Conservation (phyloP, 345 rosid genomes). For the Citrus glauca region DNA sequence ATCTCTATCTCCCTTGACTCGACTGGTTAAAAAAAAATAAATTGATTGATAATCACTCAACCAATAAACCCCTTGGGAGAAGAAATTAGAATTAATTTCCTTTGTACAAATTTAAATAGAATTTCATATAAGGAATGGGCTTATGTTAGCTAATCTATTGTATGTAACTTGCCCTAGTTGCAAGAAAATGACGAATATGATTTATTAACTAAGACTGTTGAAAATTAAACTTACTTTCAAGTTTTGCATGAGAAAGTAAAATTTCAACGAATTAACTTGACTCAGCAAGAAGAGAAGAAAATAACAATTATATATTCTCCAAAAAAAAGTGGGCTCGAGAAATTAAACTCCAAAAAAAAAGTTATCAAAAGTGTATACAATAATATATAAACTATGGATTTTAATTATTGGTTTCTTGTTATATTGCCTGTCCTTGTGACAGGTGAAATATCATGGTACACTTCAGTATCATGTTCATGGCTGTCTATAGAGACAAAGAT, state of each 20-base stretch:
- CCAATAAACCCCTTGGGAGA: too few relatives aligned
- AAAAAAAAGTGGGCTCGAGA: too few relatives aligned
- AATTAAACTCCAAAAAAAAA: not conserved
- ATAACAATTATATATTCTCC: not conserved
- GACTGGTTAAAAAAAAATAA: too few relatives aligned
- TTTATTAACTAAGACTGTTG: not conserved
- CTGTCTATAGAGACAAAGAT: not conserved
- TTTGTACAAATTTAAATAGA: not conserved
- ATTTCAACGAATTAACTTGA: not conserved
- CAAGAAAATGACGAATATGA: not conserved
- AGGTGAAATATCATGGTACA: not conserved
- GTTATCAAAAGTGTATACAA: not conserved
- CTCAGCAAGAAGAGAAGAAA: not conserved
- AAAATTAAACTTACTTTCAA: not conserved
- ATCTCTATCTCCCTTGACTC: too few relatives aligned
- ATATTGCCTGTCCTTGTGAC: not conserved
- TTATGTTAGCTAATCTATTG: too few relatives aligned
- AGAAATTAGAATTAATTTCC: not conserved
- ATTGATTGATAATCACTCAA: too few relatives aligned
- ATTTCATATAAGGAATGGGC: not conserved
- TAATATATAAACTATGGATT: not conserved
- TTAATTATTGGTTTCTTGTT: constrained; percentile 1
- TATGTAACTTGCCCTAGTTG: not conserved
- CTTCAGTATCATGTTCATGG: not conserved
- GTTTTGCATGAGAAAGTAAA: not conserved